Conservation (phyloP, 352 stramenopile genomes). For the Pythium sp. region DNA sequence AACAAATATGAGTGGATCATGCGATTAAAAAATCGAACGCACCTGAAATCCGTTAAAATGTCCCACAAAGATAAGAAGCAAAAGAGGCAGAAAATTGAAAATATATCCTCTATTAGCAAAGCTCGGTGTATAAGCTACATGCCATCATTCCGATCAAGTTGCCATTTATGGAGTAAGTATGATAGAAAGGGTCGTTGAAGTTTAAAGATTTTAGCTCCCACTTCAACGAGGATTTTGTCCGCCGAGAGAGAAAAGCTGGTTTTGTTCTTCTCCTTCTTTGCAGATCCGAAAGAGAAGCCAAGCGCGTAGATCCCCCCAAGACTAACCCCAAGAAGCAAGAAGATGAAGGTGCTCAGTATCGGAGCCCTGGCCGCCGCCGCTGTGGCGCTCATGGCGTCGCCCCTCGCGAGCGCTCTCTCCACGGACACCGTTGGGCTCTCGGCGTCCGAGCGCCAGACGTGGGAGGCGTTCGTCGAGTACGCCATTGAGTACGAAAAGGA, state of each 20-base stretch:
- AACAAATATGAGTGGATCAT: not conserved
- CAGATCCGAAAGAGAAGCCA: conserved; percentile 12
- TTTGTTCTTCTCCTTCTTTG: not conserved
- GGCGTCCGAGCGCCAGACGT: conserved; percentile 27
- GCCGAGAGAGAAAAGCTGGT: conserved; percentile 1
- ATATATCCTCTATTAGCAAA: not conserved
- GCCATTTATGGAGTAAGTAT: not conserved
- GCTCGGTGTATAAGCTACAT: not conserved
- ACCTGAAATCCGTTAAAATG: not conserved
- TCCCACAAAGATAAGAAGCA: not conserved
- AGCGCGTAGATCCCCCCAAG: not conserved
- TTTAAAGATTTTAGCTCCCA: not conserved
- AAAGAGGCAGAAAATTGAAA: not conserved
- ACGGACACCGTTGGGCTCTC: conserved; percentile 12
- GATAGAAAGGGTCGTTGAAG: not conserved
- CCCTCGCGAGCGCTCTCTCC: conserved; percentile 7
- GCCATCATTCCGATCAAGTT: not conserved
- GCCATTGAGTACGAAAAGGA: conserved; percentile 49
- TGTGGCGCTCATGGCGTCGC: conserved; percentile 6
- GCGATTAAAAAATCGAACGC: not conserved
- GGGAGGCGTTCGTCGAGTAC: conserved; percentile 55
- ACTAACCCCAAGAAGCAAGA: not conserved
- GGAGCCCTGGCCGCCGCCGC: not conserved
- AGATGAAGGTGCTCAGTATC: conserved; percentile 15
- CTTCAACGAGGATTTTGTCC: not conserved